Evolutionary conservation across 2,329 filamentous ascomycete genomes (phyloP).

Genomic region (Chaetomiaceae sp.): DNA sequence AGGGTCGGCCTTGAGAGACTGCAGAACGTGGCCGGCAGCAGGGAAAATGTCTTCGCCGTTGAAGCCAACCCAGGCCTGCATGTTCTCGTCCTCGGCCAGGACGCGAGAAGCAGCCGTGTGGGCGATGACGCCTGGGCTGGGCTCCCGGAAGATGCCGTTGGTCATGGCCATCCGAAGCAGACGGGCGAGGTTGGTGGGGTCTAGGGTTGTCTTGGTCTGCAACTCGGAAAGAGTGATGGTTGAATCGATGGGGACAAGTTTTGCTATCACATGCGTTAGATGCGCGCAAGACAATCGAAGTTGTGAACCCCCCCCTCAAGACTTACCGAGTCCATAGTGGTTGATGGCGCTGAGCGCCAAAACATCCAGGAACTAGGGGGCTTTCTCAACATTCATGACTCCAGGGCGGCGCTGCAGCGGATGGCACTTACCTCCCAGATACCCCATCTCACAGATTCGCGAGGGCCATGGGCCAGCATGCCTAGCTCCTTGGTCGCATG

Average conservation of each 20-base stretch:
- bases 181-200: slow-evolving; percentile 47
- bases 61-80: slow-evolving; percentile 53
- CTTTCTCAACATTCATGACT: too few species aligned
- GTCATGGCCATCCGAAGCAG: slow-evolving; percentile 55
- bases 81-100: slow-evolving; percentile 44
- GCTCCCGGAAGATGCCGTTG: slow-evolving; percentile 52
- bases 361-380: slow-evolving; percentile 44
- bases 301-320: not conserved
- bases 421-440: slow-evolving; percentile 49
- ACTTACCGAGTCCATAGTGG: slow-evolving; percentile 46
- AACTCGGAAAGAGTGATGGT: slow-evolving; percentile 45
- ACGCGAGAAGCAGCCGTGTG: slow-evolving; percentile 53
- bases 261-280: slow-evolving; percentile 35
- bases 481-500: slow-evolving; percentile 46
- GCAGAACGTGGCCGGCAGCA: slow-evolving; percentile 43
- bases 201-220: slow-evolving; percentile 41
- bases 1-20: slow-evolving; percentile 42
- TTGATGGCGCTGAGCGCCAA: slow-evolving; percentile 49
- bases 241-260: slow-evolving; percentile 45
- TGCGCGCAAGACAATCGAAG: not conserved
- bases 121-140: slow-evolving; percentile 45
- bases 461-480: slow-evolving; percentile 45
- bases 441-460: slow-evolving; percentile 49
- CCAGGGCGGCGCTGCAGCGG: too few species aligned
- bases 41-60: slow-evolving; percentile 52